Evolutionary conservation across 2,329 filamentous ascomycete species (phyloP).

Genomic region (Aspergillus tamarii): DNA sequence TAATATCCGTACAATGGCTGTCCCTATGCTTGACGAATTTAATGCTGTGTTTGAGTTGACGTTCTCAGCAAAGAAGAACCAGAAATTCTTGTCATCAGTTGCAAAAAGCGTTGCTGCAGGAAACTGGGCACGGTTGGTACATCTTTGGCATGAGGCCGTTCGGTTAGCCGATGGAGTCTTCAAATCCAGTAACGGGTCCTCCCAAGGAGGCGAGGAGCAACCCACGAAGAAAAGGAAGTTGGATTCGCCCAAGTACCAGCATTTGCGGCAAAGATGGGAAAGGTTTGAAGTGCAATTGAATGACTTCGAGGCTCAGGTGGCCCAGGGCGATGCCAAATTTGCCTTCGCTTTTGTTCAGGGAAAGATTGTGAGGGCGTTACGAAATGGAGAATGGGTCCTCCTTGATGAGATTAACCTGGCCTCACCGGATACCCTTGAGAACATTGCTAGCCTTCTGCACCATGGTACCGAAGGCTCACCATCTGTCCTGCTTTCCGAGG

Average conservation of each 20-base stretch:
- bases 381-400: slow-evolving; percentile 95
- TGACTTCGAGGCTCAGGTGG: slow-evolving; percentile 78
- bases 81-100: slow-evolving; percentile 80
- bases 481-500: slow-evolving; percentile 88
- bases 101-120: slow-evolving; percentile 77
- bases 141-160: slow-evolving; percentile 85
- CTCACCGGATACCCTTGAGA: slow-evolving; percentile 90
- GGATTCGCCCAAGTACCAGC: slow-evolving; percentile 54
- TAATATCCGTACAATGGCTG: slow-evolving; percentile 81
- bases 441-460: slow-evolving; percentile 83
- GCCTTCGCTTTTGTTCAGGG: slow-evolving; percentile 96
- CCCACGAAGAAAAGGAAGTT: slow-evolving; percentile 72
- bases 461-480: slow-evolving; percentile 72
- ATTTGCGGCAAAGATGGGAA: slow-evolving; percentile 75
- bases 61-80: slow-evolving; percentile 85
- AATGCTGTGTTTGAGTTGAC: slow-evolving; percentile 85
- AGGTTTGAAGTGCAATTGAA: slow-evolving; percentile 73
- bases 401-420: slow-evolving; percentile 97
- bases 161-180: slow-evolving; percentile 80
- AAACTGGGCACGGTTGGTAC: slow-evolving; percentile 85
- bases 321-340: slow-evolving; percentile 73
- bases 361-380: slow-evolving; percentile 91
- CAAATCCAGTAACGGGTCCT: slow-evolving; percentile 50
- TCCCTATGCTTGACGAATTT: slow-evolving; percentile 92
- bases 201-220: slow-evolving; percentile 57